Base-by-base conservation (phyloP, 2,329 filamentous ascomycete species). In the Thelonectria blattea region DNA sequence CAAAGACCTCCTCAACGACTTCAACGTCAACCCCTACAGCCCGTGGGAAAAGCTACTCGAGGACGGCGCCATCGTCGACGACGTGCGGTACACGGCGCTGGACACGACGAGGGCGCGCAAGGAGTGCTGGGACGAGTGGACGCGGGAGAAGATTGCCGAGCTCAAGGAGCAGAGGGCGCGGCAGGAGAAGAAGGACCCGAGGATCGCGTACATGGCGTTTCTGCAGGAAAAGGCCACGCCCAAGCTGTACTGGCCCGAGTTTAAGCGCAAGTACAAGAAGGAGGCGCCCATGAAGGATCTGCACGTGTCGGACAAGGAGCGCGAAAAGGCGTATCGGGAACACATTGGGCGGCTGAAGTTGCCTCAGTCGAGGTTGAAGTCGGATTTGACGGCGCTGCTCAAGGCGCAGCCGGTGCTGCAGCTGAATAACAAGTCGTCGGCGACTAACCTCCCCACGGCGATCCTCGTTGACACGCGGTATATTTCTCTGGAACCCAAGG, bases 191-290 rank as follows among this genome's bases (percentile, higher is more conserved):
- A 86, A 87, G 65, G 93, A 98, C 70, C 94, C 95, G 1, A 83
- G 85, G 48, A 90, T 97, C 65, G 87, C 89, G 1, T 99, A 96
- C 74, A 79, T 98, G 61, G 84, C 85, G 0, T 90, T 99, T 64
- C 80, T 99, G 30, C 88, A 94, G 64, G 86, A 89, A 50, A 86
- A 92, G 67, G 94, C 93, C 0, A 95, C 89, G 0, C 90, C 92
- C 0, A 98, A 97, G 77, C 83, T 99, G 1, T 99, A 96, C 81
- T 99, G 95, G 95, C 90, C 92, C 0, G 95, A 99, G 74, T 99
- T 99, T 78, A 92, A 91, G 70, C 84, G 95, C 34, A 99, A 97
- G 73, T 95, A 88, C 76, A 90, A 90, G 66, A 93, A 90, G 65
- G 93, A 96, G 65, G 76, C 85, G 0, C 85, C 88, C 53, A 93